Conservation (phyloP, 768 basidiomycete genomes). For the Mycena floridula region DNA sequence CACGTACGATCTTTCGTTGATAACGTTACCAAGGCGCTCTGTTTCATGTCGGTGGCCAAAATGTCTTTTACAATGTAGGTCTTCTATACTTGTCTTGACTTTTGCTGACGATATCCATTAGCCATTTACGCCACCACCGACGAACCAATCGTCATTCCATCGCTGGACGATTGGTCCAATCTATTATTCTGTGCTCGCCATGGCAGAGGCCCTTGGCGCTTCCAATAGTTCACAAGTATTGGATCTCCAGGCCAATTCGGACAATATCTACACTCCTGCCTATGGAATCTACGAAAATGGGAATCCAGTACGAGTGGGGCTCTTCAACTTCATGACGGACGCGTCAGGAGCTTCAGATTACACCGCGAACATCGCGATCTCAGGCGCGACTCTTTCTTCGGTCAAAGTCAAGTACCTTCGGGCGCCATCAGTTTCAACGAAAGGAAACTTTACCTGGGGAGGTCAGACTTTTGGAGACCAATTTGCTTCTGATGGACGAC, state of each 20-base stretch:
- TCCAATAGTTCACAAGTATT: slow-evolving; percentile 59
- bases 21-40: slow-evolving; percentile 24
- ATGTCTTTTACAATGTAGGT: slow-evolving; percentile 59
- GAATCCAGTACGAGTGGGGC: slow-evolving; percentile 48
- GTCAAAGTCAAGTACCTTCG: slow-evolving; percentile 56
- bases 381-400: slow-evolving; percentile 33
- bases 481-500: slow-evolving; percentile 64
- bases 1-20: too few species aligned
- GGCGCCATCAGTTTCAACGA: slow-evolving; percentile 52
- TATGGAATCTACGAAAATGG: slow-evolving; percentile 76
- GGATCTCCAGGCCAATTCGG: slow-evolving; percentile 49
- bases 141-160: slow-evolving; percentile 30
- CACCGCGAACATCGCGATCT: slow-evolving; percentile 42
- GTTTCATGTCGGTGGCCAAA: slow-evolving; percentile 56
- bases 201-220: slow-evolving; percentile 67
- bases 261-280: slow-evolving; percentile 51
- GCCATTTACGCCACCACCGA: slow-evolving; percentile 53
- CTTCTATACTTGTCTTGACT: slow-evolving; percentile 19
- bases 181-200: slow-evolving; percentile 64
- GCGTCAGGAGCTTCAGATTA: slow-evolving; percentile 47
- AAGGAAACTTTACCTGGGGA: slow-evolving; percentile 71
- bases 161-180: slow-evolving; percentile 55
- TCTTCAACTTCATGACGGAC: slow-evolving; percentile 73
- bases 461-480: slow-evolving; percentile 64
- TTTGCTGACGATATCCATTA: slow-evolving; percentile 41